Percentiles rank a stretch among this genome's conserved stretches.
These are phyloP conservation scores for Orbilia brochopaga DNA, from an alignment of 2,329 filamentous ascomycete genomes.

Conservation along the genomic window DNA sequence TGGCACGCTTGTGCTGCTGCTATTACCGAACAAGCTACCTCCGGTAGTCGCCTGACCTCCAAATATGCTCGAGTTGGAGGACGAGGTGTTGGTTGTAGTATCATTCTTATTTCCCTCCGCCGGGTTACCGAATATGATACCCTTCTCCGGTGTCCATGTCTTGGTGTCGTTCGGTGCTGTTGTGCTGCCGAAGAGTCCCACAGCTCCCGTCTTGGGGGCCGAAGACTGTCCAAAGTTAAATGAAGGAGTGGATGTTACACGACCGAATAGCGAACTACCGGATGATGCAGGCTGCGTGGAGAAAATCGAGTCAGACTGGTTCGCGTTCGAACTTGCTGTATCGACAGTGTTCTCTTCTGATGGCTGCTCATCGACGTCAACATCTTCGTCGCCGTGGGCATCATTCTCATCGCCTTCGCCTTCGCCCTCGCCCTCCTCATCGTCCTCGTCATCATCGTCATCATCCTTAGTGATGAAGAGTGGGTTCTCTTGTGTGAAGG, in stretches of 20 bases:
- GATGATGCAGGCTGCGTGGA: constrained; percentile 14
- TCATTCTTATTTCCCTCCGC: constrained; percentile 32
- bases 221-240: constrained; percentile 30
- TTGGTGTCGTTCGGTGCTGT: constrained; percentile 37
- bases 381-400: constrained; percentile 15
- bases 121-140: constrained; percentile 50
- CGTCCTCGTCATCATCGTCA: constrained; percentile 52
- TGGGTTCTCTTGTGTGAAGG: constrained; percentile 45
- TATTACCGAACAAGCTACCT: constrained; percentile 20
- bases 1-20: constrained; percentile 11
- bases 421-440: constrained; percentile 25
- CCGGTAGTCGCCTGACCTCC: constrained; percentile 11
- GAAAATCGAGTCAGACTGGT: constrained; percentile 26
- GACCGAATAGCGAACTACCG: constrained; percentile 34
- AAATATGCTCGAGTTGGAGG: constrained; percentile 11
- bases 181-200: constrained; percentile 37
- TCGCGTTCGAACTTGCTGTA: neutral
- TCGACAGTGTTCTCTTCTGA: neutral
- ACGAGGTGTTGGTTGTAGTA: neutral
- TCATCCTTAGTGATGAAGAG: constrained; percentile 50
- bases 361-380: constrained; percentile 4
- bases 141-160: constrained; percentile 53
- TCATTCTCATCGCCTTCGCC: constrained; percentile 13
- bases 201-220: constrained; percentile 37
- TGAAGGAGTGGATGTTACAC: constrained; percentile 25